Percentiles rank a stretch among this genome's conserved stretches.
Conservation (phyloP, 208 protist species). For the Wallacemonas collosoma region DNA sequence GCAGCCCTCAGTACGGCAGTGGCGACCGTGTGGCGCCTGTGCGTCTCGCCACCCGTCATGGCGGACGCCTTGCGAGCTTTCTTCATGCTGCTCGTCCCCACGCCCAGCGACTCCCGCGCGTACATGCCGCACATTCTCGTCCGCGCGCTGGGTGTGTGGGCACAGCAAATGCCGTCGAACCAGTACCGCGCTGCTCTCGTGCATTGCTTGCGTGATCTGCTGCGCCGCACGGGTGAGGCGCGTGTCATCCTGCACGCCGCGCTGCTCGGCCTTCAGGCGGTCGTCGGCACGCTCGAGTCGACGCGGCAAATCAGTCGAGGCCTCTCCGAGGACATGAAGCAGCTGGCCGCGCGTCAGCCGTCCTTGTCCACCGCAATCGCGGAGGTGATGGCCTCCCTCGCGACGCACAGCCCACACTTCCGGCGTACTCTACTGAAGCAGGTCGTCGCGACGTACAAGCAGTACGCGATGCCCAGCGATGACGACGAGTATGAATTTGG, state of each 20-base stretch:
- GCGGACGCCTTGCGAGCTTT: constrained; percentile 50
- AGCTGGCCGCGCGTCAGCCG: constrained; percentile 34
- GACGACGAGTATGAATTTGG: background rate
- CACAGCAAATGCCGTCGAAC: constrained; percentile 51
- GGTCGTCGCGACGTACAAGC: constrained; percentile 17
- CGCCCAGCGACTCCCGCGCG: constrained; percentile 34
- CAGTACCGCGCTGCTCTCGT: constrained; percentile 48
- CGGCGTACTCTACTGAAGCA: constrained; percentile 12
- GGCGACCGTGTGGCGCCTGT: constrained; percentile 34
- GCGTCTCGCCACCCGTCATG: constrained; percentile 35
- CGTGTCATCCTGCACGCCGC: constrained; percentile 56
- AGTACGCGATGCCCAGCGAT: background rate
- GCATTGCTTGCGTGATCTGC: constrained; percentile 43
- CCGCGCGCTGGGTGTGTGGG: constrained; percentile 52
- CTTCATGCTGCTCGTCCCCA: constrained; percentile 61
- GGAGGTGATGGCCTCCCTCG: constrained; percentile 35
- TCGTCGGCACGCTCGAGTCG: constrained; percentile 51
- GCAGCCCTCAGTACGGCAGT: constrained; percentile 49
- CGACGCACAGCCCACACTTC: constrained; percentile 19
- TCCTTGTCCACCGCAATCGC: constrained; percentile 29
- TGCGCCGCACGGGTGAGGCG: constrained; percentile 35
- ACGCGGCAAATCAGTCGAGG: constrained; percentile 44
- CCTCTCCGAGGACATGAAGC: constrained; percentile 48
- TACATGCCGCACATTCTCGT: constrained; percentile 69
- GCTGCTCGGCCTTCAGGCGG: constrained; percentile 41